phyloP scores from a whole-genome alignment of 2,329 filamentous ascomycete species.

The Pyrenochaeta sp. region DNA sequence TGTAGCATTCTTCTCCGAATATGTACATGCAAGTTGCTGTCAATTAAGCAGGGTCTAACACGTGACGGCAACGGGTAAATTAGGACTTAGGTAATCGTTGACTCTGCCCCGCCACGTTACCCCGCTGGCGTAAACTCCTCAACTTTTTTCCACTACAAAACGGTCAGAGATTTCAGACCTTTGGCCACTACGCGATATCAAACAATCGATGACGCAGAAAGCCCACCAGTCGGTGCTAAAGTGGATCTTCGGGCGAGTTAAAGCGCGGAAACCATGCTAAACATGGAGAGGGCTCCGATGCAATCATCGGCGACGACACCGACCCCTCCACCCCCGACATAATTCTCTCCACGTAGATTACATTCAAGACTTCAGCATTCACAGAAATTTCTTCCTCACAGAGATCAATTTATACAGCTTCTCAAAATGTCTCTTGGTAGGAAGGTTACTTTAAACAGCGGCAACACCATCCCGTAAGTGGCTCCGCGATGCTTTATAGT shows the following conservation, averaged over 20 bases:
- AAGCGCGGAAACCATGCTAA: constrained; percentile 11
- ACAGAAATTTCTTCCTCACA: constrained; percentile 1
- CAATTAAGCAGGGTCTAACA: too few relatives aligned
- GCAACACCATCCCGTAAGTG: constrained; percentile 79
- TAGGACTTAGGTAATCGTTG: neutral
- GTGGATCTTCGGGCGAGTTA: constrained; percentile 12
- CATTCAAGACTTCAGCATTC: neutral
- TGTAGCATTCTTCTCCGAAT: too few relatives aligned
- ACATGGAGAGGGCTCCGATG: constrained; percentile 23
- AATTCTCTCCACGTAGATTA: constrained; percentile 17
- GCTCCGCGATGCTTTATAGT: constrained; percentile 60
- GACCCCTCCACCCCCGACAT: constrained; percentile 26
- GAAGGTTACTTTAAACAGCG: constrained; percentile 67
- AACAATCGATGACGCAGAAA: neutral
- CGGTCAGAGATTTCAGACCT: neutral
- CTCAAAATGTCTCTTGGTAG: constrained; percentile 42
- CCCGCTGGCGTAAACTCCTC: neutral
- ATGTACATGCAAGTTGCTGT: too few relatives aligned
- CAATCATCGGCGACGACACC: constrained; percentile 27
- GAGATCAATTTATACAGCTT: constrained; percentile 6
- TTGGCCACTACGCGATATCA: neutral
- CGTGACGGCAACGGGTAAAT: too few relatives aligned
- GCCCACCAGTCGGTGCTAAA: neutral
- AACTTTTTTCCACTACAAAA: neutral
- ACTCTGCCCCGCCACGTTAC: neutral